A percentile compares a stretch with the other conserved stretches of the same genome.
Evolutionary conservation across 257 asterid genomes (phyloP).

Genomic region (Avicennia marina): DNA sequence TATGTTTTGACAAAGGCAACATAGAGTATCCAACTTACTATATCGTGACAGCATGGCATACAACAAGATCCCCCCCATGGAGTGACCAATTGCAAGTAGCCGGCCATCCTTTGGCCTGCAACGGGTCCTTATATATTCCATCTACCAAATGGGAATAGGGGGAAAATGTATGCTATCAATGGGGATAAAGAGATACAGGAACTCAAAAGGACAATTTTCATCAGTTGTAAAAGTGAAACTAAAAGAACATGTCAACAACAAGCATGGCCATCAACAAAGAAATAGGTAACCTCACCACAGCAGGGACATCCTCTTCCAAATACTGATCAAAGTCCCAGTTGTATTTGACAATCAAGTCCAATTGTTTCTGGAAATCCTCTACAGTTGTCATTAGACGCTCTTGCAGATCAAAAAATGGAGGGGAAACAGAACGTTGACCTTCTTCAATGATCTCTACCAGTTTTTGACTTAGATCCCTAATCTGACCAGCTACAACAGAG

Average conservation of each 20-base stretch:
- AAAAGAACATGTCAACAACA: conserved; percentile 11
- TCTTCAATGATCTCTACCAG: conserved; percentile 77
- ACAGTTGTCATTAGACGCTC: conserved; percentile 64
- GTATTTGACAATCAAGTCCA: conserved; percentile 83
- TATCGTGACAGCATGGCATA: conserved; percentile 83
- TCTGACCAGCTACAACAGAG: conserved; percentile 63
- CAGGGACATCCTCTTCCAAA: conserved; percentile 95
- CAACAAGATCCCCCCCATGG: conserved; percentile 96
- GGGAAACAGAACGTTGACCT: conserved; percentile 91
- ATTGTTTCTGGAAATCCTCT: conserved; percentile 90
- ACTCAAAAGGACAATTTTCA: conserved; percentile 6
- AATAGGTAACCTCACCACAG: conserved; percentile 97
- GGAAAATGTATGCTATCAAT: conserved; percentile 12
- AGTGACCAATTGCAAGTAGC: conserved; percentile 89
- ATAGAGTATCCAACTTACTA: conserved; percentile 46
- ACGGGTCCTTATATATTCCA: conserved; percentile 75
- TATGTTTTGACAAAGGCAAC: background rate
- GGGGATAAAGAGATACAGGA: background rate
- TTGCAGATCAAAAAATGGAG: conserved; percentile 74
- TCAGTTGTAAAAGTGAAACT: background rate
- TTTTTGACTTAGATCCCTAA: conserved; percentile 72
- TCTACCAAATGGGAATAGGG: conserved; percentile 36
- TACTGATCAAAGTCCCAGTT: conserved; percentile 98
- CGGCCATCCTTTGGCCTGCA: conserved; percentile 78
- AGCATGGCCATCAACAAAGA: conserved; percentile 35